Evolutionary conservation across 1,284 basidiomycete species (phyloP).

Genomic region (Fomes fomentarius): DNA sequence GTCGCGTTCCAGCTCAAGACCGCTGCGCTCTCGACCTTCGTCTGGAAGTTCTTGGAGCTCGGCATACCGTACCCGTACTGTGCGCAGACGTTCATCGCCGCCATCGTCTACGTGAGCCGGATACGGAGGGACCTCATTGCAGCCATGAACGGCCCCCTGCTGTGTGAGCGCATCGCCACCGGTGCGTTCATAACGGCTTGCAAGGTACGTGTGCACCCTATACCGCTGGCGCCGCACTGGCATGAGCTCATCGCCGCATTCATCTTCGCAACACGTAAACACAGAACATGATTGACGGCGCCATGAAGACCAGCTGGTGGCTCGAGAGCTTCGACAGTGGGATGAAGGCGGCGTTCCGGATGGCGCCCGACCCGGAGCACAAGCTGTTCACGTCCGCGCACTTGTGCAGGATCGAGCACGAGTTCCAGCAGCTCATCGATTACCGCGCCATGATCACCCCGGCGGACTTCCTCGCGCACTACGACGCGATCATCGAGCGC

Average conservation of each 20-base stretch:
- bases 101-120: slow-evolving; percentile 63
- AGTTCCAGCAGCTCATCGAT: slow-evolving; percentile 65
- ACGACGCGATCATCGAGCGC: slow-evolving; percentile 42
- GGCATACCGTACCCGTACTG: slow-evolving; percentile 38
- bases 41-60: slow-evolving; percentile 2
- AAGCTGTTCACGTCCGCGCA: slow-evolving; percentile 67
- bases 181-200: slow-evolving; percentile 65
- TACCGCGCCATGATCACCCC: slow-evolving; percentile 60
- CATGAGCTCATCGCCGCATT: slow-evolving; percentile 13
- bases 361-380: slow-evolving; percentile 62
- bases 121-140: slow-evolving; percentile 55
- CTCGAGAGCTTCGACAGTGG: no score
- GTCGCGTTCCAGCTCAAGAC: slow-evolving; percentile 12
- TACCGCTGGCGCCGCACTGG: not conserved
- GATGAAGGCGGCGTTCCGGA: no score
- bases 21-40: not conserved
- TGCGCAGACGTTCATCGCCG: slow-evolving; percentile 53
- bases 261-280: slow-evolving; percentile 46
- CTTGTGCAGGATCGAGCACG: slow-evolving; percentile 64
- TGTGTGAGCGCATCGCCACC: slow-evolving; percentile 67
- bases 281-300: slow-evolving; percentile 65
- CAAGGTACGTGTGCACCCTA: slow-evolving; percentile 58
- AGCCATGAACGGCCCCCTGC: slow-evolving; percentile 64
- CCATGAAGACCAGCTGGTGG: slow-evolving; percentile 66
- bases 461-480: slow-evolving; percentile 55